phyloP scores from a whole-genome alignment of 495 filamentous ascomycete species.

The Hyphodiscus hymeniophilus region DNA sequence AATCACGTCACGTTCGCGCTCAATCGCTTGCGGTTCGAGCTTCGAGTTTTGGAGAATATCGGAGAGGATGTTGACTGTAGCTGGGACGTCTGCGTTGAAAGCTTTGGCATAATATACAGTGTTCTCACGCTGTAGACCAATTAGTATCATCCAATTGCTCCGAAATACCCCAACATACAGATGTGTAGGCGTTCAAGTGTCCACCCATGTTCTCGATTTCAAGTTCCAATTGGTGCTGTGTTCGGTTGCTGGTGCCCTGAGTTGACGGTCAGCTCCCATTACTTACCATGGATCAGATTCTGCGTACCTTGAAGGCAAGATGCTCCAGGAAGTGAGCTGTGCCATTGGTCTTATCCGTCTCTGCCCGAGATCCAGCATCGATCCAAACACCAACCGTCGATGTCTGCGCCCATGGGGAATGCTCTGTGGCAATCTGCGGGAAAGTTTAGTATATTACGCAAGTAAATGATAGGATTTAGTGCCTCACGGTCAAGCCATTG shows the following conservation, averaged over 20 bases:
- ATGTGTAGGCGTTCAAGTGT: conserved; percentile 99
- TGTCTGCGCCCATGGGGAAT: conserved; percentile 97
- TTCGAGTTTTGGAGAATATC: conserved; percentile 99
- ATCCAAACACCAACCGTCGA: conserved; percentile 99
- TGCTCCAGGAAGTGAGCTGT: conserved; percentile 99
- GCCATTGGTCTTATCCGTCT: conserved; percentile 97
- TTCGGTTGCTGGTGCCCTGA: conserved; percentile 82
- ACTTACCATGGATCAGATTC: conserved; percentile 7
- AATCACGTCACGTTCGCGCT: conserved; percentile 96
- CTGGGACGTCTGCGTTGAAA: conserved; percentile 94
- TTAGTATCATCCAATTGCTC: conserved; percentile 11
- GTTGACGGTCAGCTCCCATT: conserved; percentile 17
- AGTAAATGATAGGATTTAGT: not conserved
- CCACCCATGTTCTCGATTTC: conserved; percentile 99
- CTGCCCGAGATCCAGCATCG: conserved; percentile 94
- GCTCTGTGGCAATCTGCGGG: conserved; percentile 85
- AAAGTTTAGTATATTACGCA: conserved; percentile 12
- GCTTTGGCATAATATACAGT: conserved; percentile 99
- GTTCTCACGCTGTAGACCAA: conserved; percentile 71
- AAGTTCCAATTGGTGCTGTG: conserved; percentile 92
- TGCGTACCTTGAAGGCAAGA: conserved; percentile 91
- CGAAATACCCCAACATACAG: conserved; percentile 52
- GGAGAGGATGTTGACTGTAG: conserved; percentile 93
- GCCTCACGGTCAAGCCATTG: conserved; percentile 90
- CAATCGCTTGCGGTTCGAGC: conserved; percentile 84